A percentile compares a stretch with the other conserved stretches of the same genome.
Conservation (phyloP, 192 early-diverging fungal genomes). For the Geosiphon pyriformis region DNA sequence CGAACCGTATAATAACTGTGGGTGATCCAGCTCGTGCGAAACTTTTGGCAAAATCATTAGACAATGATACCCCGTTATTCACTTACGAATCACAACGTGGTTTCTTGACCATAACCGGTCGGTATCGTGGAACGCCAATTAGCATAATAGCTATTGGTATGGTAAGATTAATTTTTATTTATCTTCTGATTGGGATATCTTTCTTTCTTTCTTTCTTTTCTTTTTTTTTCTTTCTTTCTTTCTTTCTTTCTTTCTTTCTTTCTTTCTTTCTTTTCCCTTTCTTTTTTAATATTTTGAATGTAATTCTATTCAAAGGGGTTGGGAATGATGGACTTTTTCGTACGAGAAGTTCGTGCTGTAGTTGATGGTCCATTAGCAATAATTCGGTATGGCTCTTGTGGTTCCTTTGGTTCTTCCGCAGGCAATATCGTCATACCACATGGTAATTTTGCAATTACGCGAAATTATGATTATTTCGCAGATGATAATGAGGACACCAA, state of each 20-base stretch:
- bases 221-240: slow-evolving; percentile 1
- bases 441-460: slow-evolving; percentile 54
- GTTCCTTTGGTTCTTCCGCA: slow-evolving; percentile 53
- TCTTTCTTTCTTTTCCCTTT: background rate
- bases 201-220: background rate
- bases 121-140: slow-evolving; percentile 68
- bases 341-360: slow-evolving; percentile 79
- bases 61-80: slow-evolving; percentile 46
- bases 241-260: too few relatives aligned
- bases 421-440: slow-evolving; percentile 71
- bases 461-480: slow-evolving; percentile 74
- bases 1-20: slow-evolving; percentile 84
- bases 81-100: slow-evolving; percentile 61
- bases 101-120: slow-evolving; percentile 82
- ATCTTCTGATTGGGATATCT: too few relatives aligned
- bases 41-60: slow-evolving; percentile 56
- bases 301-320: slow-evolving; percentile 44
- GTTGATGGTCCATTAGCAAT: slow-evolving; percentile 72
- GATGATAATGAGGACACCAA: slow-evolving; percentile 26
- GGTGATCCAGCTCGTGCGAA: slow-evolving; percentile 75
- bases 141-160: slow-evolving; percentile 74
- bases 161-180: too few relatives aligned
- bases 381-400: slow-evolving; percentile 84
- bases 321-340: slow-evolving; percentile 88
- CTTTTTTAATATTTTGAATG: background rate